Evolutionary conservation across 2,329 filamentous ascomycete species (phyloP).

Genomic region (Cytospora leucostoma): DNA sequence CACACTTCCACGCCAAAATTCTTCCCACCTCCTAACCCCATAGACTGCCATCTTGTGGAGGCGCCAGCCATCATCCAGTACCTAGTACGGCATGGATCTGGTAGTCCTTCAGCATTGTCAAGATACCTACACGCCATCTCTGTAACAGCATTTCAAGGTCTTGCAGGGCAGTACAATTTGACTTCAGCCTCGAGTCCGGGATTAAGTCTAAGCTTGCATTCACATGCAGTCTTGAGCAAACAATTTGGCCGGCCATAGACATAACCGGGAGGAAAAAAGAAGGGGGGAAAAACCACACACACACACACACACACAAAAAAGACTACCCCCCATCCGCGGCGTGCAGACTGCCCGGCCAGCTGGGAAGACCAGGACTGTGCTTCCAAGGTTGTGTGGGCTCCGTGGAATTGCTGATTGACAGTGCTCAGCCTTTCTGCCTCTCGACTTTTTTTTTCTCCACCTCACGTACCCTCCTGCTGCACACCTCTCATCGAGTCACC

Average conservation of each 20-base stretch:
- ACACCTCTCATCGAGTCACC: constrained; percentile 11
- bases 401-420: background rate
- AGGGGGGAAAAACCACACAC: too few relatives aligned
- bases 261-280: too few relatives aligned
- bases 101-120: background rate
- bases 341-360: background rate
- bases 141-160: background rate
- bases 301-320: background rate
- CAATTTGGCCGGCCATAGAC: too few relatives aligned
- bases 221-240: background rate
- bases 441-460: constrained; percentile 12
- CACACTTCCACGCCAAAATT: constrained; percentile 12
- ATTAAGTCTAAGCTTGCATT: background rate
- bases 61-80: constrained; percentile 9
- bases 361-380: background rate
- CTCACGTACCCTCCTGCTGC: constrained; percentile 16
- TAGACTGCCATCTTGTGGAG: constrained; percentile 13
- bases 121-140: background rate
- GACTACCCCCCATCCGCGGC: background rate
- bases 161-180: background rate
- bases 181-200: background rate
- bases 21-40: background rate
- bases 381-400: background rate
- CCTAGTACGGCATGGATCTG: constrained; percentile 4
- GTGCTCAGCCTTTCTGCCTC: constrained; percentile 9